Evolutionary conservation across 1,139 yeast species (phyloP), one percentile per base, ranked within the genome.

Genomic region (Candida dubliniensis): DNA sequence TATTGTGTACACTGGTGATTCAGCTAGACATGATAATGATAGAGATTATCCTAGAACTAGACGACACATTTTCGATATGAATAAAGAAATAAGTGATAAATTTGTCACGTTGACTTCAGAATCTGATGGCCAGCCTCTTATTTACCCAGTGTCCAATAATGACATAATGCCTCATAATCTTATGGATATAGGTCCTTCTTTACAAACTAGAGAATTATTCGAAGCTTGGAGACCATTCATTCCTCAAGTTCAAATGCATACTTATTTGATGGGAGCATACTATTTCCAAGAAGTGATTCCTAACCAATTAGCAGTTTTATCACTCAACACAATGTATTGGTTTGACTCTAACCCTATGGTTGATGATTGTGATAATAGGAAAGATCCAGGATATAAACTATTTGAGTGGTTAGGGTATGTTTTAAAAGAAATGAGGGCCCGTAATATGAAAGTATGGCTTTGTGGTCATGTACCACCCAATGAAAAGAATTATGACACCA

Each of bases 1-100:
- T 60, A 83, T 88, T 27, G 77, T 88, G 13, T 88, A 96, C 96
- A 87, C 96, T 0, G 96, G 96, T 30, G 96, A 88, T 64, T 88
- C 87, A 55, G 81, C 87, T 36, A 74, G 96, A 45, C 96, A 88
- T 60, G 96, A 88, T 61, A 85, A 84, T 56, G 96, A 88, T 63
- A 71, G 95, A 58, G 60, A 64, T 33, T 66, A 66, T 56, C 96
- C 96, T 2, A 77, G 96, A 66, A 80, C 87, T 1, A 93, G 86
- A 56, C 58, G 61, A 47, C 79, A 81, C 47, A 88, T 88, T 41
- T 79, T 86, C 50, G 84, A 83, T 13, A 74, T 83, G 79, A 88
- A 88, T 58, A 74, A 77, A 50, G 56, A 71, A 31, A 78, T 87
- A n/a, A 76, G 88, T 11, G 68, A 71, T 47, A 72, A 87, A 67